These are phyloP conservation scores for Trifolium repens DNA, from an alignment of 306 rosid genomes.

Conservation along the genomic window DNA sequence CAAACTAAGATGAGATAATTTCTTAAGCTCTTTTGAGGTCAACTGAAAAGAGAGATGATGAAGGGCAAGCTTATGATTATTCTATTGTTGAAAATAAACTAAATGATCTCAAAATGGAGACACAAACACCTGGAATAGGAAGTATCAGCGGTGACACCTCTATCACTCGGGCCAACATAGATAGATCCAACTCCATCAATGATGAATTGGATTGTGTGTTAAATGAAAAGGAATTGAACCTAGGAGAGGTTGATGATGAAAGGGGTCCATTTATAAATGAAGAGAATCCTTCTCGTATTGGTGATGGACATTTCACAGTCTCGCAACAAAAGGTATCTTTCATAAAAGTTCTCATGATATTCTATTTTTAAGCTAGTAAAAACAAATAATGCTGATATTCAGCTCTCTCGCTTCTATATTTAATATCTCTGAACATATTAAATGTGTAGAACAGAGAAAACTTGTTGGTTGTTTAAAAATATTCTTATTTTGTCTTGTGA, in stretches of 20 bases:
- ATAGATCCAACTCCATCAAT: conserved; percentile 41
- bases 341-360: conserved; percentile 31
- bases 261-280: conserved; percentile 43
- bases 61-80: conserved; percentile 35
- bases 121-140: conserved; percentile 36
- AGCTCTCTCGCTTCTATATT: conserved; percentile 12
- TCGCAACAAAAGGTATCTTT: conserved; percentile 42
- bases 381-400: conserved; percentile 21
- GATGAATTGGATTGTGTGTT: conserved; percentile 34
- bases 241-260: conserved; percentile 33
- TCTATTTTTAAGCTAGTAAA: conserved; percentile 23
- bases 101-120: conserved; percentile 49
- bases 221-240: conserved; percentile 30
- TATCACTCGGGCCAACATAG: conserved; percentile 31
- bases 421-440: conserved; percentile 34
- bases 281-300: conserved; percentile 27
- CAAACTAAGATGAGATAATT: conserved; percentile 38
- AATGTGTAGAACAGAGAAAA: conserved; percentile 29
- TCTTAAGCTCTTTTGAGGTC: conserved; percentile 39
- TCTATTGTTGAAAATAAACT: conserved; percentile 42
- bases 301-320: conserved; percentile 33
- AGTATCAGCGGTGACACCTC: conserved; percentile 34
- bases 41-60: conserved; percentile 19
- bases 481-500: conserved; percentile 13
- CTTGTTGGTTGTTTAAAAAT: conserved; percentile 10